A percentile compares a stretch with the other conserved stretches of the same genome.
phyloP scores from a whole-genome alignment of 257 asterid genomes.

The Solanum corneliomulleri region DNA sequence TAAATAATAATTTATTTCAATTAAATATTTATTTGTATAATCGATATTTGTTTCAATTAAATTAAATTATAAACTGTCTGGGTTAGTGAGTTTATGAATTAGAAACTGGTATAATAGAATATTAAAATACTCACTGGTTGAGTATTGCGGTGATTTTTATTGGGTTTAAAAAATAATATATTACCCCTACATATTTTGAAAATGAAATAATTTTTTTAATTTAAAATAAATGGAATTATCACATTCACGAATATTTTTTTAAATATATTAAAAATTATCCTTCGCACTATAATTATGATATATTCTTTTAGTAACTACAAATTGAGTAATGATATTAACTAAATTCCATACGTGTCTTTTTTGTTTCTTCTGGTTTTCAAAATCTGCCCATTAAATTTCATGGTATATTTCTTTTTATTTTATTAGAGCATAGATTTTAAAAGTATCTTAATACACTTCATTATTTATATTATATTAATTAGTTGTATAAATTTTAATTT shows the following conservation, averaged over 20 bases:
- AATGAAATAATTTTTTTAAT: not conserved
- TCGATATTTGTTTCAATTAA: too few species aligned
- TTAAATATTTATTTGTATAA: too few species aligned
- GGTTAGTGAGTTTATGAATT: not conserved
- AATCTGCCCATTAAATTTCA: not conserved
- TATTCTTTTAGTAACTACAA: too few species aligned
- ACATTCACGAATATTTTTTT: too few species aligned
- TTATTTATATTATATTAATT: too few species aligned
- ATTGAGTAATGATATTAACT: not conserved
- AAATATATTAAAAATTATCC: not conserved
- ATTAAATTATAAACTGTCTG: not conserved
- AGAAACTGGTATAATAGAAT: not conserved
- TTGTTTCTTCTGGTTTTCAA: not conserved
- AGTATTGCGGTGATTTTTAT: too few species aligned
- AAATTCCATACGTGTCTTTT: not conserved
- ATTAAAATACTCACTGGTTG: too few species aligned
- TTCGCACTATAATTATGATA: not conserved
- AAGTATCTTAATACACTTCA: not conserved
- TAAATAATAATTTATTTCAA: too few species aligned
- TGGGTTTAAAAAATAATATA: not conserved
- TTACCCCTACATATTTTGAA: not conserved
- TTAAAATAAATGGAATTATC: too few species aligned
- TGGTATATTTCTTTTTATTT: not conserved
- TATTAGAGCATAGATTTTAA: too few species aligned
- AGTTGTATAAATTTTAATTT: not conserved